phyloP scores from a whole-genome alignment of 2,329 filamentous ascomycete genomes.

The Botrytis porri region DNA sequence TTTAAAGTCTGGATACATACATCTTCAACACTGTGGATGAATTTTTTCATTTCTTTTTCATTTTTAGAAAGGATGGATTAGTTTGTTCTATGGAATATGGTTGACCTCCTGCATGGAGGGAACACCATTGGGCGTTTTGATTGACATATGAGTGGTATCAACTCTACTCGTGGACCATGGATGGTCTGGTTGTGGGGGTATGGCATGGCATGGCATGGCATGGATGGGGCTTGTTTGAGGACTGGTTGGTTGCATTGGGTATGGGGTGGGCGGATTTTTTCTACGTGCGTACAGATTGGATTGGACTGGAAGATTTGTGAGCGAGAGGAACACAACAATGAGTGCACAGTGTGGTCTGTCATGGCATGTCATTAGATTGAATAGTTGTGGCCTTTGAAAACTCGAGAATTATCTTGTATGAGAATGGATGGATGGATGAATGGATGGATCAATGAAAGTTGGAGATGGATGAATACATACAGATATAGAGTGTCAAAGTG shows the following conservation, averaged over 20 bases:
- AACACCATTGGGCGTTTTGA: constrained; percentile 15
- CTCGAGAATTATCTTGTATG: constrained; percentile 10
- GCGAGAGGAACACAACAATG: neutral
- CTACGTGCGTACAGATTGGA: constrained; percentile 1
- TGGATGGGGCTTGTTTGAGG: neutral
- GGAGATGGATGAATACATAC: neutral
- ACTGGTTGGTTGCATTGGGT: constrained; percentile 16
- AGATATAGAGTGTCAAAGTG: neutral
- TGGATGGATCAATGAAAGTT: neutral
- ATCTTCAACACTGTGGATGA: constrained; percentile 3
- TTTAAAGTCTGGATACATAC: constrained; percentile 18
- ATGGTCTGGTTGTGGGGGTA: neutral
- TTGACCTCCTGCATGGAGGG: neutral
- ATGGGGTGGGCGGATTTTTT: constrained; percentile 11
- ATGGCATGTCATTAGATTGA: neutral
- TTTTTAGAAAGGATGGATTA: constrained; percentile 9
- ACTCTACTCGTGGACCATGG: constrained; percentile 8
- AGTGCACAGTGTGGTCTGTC: neutral
- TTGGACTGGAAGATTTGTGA: neutral
- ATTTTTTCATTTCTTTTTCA: neutral
- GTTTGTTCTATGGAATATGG: constrained; percentile 4
- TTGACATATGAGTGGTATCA: constrained; percentile 11
- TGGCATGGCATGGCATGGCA: neutral
- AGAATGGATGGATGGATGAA: neutral
- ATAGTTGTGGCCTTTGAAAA: neutral